Percentiles rank a stretch among this genome's conserved stretches.
Conservation (phyloP, 345 rosid genomes). For the Acer saccharum region DNA sequence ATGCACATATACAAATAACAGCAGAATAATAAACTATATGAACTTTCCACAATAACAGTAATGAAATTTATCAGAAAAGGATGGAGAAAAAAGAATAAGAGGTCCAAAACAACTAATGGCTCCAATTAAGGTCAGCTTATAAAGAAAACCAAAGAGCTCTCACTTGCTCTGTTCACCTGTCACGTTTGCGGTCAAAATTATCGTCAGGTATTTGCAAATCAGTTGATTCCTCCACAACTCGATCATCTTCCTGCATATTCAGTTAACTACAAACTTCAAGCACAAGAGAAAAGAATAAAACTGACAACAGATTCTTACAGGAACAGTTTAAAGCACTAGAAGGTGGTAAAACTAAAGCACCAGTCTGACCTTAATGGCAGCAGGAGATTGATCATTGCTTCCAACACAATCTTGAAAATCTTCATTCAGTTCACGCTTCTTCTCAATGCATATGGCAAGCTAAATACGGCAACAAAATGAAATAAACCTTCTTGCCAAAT, state of each 20-base stretch:
- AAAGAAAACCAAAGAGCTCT: constrained; percentile 71
- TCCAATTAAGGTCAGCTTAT: constrained; percentile 22
- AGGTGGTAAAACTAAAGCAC: constrained; percentile 24
- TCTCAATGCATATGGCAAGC: constrained; percentile 96
- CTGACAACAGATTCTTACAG: constrained; percentile 5
- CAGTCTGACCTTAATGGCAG: constrained; percentile 40
- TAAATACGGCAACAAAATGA: constrained; percentile 37
- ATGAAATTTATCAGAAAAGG: background rate
- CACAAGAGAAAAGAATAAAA: constrained; percentile 14
- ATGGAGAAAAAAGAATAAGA: constrained; percentile 14
- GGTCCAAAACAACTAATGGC: background rate
- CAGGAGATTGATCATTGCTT: constrained; percentile 51
- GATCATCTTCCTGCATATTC: constrained; percentile 62
- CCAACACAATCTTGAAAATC: constrained; percentile 83
- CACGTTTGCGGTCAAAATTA: constrained; percentile 53
- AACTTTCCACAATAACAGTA: background rate
- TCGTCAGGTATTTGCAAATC: constrained; percentile 29
- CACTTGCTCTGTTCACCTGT: constrained; percentile 96
- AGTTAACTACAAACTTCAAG: constrained; percentile 28
- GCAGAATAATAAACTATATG: constrained; percentile 2
- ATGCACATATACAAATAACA: constrained; percentile 12
- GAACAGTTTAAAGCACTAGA: constrained; percentile 20
- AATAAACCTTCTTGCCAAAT: background rate
- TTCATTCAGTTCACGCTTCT: constrained; percentile 76
- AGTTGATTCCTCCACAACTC: constrained; percentile 33